phyloP scores from a whole-genome alignment of 116 monocot species.

The Papilionanthe hybrid region DNA sequence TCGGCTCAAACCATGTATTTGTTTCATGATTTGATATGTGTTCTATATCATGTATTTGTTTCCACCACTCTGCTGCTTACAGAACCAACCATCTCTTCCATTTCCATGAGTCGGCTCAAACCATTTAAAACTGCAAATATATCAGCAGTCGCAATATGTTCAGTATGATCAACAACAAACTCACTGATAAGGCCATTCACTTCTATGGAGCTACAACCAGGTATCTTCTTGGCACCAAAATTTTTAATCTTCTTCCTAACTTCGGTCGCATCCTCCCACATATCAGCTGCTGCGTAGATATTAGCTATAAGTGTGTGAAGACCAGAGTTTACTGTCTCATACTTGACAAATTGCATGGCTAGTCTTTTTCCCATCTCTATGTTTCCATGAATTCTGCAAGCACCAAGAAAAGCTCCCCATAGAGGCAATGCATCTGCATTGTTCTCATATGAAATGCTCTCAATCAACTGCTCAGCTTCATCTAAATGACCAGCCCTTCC shows the following conservation, averaged over 20 bases:
- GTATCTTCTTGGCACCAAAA: slow-evolving; percentile 31
- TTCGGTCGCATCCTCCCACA: slow-evolving; percentile 19
- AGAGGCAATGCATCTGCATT: slow-evolving; percentile 12
- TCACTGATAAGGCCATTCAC: slow-evolving; percentile 26
- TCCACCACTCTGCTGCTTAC: background rate
- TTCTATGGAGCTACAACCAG: slow-evolving; percentile 46
- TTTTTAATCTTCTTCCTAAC: slow-evolving; percentile 40
- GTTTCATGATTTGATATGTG: too few species aligned
- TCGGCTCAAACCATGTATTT: too few species aligned
- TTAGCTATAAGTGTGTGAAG: slow-evolving; percentile 27
- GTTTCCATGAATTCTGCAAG: slow-evolving; percentile 30
- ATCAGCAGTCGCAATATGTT: slow-evolving; percentile 10
- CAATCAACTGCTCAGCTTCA: slow-evolving; percentile 29
- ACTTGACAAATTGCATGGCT: slow-evolving; percentile 10
- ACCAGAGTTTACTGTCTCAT: slow-evolving; percentile 11
- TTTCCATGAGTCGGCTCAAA: slow-evolving; percentile 9
- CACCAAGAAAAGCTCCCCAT: slow-evolving; percentile 28
- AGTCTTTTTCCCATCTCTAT: slow-evolving; percentile 20
- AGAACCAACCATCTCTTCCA: background rate
- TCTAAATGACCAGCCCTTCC: slow-evolving; percentile 34
- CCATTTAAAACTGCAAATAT: slow-evolving; percentile 12
- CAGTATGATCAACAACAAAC: slow-evolving; percentile 30
- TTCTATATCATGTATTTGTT: slow-evolving; percentile 4
- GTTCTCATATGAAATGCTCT: slow-evolving; percentile 4
- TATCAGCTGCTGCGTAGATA: slow-evolving; percentile 28